Evolutionary conservation across 257 asterid genomes (phyloP).

Genomic region (Petrea volubilis): DNA sequence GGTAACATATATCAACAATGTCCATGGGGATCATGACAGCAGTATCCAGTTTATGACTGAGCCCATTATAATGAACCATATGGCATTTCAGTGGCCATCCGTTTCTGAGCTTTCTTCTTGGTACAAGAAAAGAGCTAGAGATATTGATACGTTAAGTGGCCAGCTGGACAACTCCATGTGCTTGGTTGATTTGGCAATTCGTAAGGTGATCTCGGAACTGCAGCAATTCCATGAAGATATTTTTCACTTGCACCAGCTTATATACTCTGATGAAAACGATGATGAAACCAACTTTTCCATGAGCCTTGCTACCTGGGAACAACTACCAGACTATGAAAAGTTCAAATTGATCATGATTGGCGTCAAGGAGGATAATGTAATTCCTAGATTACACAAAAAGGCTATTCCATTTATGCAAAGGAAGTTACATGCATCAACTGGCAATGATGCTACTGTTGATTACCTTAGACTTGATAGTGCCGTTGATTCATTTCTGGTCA

Average conservation of each 20-base stretch:
- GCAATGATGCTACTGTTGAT: conserved; percentile 32
- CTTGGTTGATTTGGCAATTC: conserved; percentile 85
- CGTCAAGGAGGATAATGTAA: conserved; percentile 61
- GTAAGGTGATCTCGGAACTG: conserved; percentile 73
- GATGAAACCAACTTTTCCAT: conserved; percentile 52
- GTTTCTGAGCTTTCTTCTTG: conserved; percentile 71
- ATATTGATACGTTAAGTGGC: conserved; percentile 86
- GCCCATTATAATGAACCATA: conserved; percentile 61
- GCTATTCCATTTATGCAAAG: conserved; percentile 85
- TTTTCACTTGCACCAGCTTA: conserved; percentile 73
- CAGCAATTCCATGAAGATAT: conserved; percentile 75
- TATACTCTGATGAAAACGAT: conserved; percentile 60
- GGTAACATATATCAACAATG: conserved; percentile 49
- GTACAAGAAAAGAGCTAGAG: conserved; percentile 94
- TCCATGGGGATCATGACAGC: conserved; percentile 44
- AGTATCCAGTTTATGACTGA: conserved; percentile 68
- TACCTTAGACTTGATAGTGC: conserved; percentile 34
- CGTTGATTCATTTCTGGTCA: conserved; percentile 69
- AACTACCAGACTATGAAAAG: conserved; percentile 80
- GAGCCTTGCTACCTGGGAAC: conserved; percentile 81
- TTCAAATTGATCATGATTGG: conserved; percentile 78
- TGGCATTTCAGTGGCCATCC: conserved; percentile 82
- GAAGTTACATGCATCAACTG: conserved; percentile 36
- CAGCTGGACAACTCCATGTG: conserved; percentile 81
- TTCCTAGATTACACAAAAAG: conserved; percentile 58